Evolutionary conservation across 148 eudicot species (phyloP).

Genomic region (Rhododendron ferrugineum): DNA sequence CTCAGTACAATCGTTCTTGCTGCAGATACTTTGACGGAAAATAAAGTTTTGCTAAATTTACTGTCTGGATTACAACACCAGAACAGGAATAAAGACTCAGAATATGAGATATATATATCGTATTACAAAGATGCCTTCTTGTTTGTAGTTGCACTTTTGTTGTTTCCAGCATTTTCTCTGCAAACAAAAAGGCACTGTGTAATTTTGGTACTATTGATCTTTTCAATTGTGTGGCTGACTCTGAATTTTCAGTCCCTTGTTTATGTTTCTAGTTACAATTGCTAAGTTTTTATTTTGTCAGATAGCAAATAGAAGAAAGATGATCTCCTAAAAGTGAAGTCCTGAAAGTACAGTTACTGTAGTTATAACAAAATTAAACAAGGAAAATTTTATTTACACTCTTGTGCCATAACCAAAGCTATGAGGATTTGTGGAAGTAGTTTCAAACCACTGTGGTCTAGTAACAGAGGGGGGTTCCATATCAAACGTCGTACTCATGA

Average conservation of each 20-base stretch:
- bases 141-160: neutral
- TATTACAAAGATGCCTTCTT: neutral
- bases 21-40: neutral
- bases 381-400: neutral
- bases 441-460: neutral
- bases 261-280: neutral
- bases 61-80: neutral
- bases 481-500: neutral
- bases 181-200: neutral
- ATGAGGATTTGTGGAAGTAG: neutral
- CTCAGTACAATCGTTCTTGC: neutral
- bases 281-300: neutral
- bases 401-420: neutral
- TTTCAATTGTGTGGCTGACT: neutral
- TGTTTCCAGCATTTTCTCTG: neutral
- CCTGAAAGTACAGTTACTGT: neutral
- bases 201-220: neutral
- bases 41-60: neutral
- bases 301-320: neutral
- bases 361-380: neutral
- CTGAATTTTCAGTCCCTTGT: neutral
- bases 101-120: neutral
- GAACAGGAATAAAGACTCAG: neutral
- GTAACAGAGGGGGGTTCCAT: neutral
- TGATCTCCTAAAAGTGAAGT: neutral